These are phyloP conservation scores for Fusarium anthophilum DNA, from an alignment of 2,329 filamentous ascomycete species.

Conservation along the genomic window DNA sequence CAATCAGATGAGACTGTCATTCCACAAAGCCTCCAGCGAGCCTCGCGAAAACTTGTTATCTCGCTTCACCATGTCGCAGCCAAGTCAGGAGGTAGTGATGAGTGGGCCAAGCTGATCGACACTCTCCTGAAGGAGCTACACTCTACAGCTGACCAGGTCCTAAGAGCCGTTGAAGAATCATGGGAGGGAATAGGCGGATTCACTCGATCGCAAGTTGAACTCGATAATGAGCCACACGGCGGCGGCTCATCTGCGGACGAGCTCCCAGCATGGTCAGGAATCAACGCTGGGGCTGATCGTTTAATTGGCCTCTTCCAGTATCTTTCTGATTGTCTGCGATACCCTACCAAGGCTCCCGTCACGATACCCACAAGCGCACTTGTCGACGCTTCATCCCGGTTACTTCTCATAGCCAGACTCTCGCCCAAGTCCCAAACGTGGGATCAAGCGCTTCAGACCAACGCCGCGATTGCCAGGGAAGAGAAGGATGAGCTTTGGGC, in stretches of 20 bases:
- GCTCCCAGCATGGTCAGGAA: conserved; percentile 76
- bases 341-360: conserved; percentile 72
- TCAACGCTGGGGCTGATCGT: conserved; percentile 78
- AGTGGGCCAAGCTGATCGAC: conserved; percentile 78
- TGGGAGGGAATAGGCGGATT: conserved; percentile 76
- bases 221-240: conserved; percentile 58
- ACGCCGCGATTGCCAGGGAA: conserved; percentile 78
- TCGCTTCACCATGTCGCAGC: conserved; percentile 82
- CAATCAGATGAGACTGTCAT: conserved; percentile 59
- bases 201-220: conserved; percentile 52
- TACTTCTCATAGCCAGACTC: conserved; percentile 72
- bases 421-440: conserved; percentile 57
- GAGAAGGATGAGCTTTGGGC: conserved; percentile 84
- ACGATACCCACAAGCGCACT: conserved; percentile 73
- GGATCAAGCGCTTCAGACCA: conserved; percentile 68
- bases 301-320: conserved; percentile 72
- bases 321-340: conserved; percentile 70
- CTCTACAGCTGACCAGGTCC: conserved; percentile 76
- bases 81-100: conserved; percentile 79
- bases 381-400: conserved; percentile 73
- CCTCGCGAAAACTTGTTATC: conserved; percentile 72
- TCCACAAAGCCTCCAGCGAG: conserved; percentile 62
- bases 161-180: conserved; percentile 81
- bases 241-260: conserved; percentile 57
- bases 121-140: conserved; percentile 73